Base-by-base conservation (phyloP, 176 grass and related monocot species). In the Secale cereale region DNA sequence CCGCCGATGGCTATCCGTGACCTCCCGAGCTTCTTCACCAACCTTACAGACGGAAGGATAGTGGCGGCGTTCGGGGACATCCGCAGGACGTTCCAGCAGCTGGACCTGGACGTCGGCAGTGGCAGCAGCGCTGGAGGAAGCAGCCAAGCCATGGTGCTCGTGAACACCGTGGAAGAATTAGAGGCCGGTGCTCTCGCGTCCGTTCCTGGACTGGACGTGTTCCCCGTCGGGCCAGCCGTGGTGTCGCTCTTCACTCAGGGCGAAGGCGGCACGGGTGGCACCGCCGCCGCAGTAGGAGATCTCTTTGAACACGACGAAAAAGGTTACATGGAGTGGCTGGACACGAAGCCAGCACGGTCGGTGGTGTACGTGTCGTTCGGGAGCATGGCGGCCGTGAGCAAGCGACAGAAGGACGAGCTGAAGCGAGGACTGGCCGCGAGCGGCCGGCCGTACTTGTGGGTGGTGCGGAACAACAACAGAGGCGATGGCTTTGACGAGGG, bases 301-400 rank as follows among this genome's bases (percentile, higher is more conserved):
- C 36, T 87, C 10, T 74, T 78, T 36, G n/a, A 30, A 5, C 68
- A 69, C 4, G 88, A 84, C 36, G 84, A 65, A 25, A 79, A 73
- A 7, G 75, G 1, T 1, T 88, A 91, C 66, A 89, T 91, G 80
- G 48, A 78, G 31, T 89, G 89, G 89, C 83, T 91, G 4, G 74
- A 94, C 71, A 28, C 41, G 10, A 81, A 89, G 83, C 79, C 80
- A 23, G 62, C 67, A 15, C 35, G 62, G 61, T 91, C 92, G 41
- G 92, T 94, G 30, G 86, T 88, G 59, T 94, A 91, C 40, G 76
- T 94, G 39, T 91, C 86, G 25, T 94, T 94, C 37, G 86, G 89
- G 76, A 90, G 89, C 78, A 41, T 89, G 32, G 31, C 89, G 28
- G 4, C 11, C 26, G 10, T 84, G 57, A 87, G 59, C 41, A 86